A percentile compares a stretch with the other conserved stretches of the same genome.
Conservation (phyloP, 306 rosid species). For the Fragaria nilgerrensis region DNA sequence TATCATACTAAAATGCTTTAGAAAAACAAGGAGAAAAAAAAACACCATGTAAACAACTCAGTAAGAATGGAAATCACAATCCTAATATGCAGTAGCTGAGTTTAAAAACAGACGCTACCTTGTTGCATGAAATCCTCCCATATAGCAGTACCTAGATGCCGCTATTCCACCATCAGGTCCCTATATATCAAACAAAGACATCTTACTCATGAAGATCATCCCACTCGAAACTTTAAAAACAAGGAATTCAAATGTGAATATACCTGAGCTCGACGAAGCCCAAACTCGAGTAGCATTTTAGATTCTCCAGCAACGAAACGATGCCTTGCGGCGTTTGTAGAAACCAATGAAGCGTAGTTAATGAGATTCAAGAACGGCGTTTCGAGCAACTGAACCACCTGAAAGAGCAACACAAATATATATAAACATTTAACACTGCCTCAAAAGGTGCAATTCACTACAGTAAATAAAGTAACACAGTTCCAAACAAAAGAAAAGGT, state of each 20-base stretch:
- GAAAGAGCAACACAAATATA: slow-evolving; percentile 25
- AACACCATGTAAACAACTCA: neutral
- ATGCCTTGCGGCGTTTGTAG: slow-evolving; percentile 95
- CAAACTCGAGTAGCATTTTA: slow-evolving; percentile 85
- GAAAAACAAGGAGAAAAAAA: neutral
- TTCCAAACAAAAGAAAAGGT: neutral
- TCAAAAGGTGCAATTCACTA: neutral
- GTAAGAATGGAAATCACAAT: slow-evolving; percentile 1
- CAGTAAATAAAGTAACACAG: neutral
- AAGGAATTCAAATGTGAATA: slow-evolving; percentile 23
- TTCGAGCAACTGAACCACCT: slow-evolving; percentile 93
- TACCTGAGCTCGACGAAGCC: slow-evolving; percentile 97
- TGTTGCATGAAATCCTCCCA: slow-evolving; percentile 96
- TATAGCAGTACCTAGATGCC: slow-evolving; percentile 89
- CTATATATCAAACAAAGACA: slow-evolving; percentile 38
- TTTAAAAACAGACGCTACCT: slow-evolving; percentile 45
- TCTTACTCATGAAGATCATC: slow-evolving; percentile 20
- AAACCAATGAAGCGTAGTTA: slow-evolving; percentile 76
- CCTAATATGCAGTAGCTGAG: neutral
- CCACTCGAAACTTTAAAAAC: slow-evolving; percentile 1
- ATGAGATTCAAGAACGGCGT: slow-evolving; percentile 77
- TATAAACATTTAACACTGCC: slow-evolving; percentile 10
- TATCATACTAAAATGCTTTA: neutral
- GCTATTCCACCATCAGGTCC: slow-evolving; percentile 97
- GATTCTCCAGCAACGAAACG: slow-evolving; percentile 91